Percentiles rank a stretch among this genome's conserved stretches.
Evolutionary conservation across 371 early-diverging fungal genomes (phyloP).

Genomic region (Apophysomyces ossiformis): DNA sequence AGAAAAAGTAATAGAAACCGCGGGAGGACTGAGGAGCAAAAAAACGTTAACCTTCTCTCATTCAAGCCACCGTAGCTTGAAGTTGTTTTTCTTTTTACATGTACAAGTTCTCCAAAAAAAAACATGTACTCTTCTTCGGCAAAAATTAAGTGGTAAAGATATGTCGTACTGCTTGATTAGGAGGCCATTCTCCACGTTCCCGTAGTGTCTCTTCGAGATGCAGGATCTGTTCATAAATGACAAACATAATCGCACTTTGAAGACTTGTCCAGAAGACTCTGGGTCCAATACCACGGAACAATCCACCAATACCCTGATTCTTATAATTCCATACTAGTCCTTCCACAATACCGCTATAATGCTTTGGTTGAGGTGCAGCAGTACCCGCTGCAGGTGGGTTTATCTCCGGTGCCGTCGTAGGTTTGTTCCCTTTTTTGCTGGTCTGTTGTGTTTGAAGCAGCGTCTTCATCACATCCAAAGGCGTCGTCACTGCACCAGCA

Average conservation of each 20-base stretch:
- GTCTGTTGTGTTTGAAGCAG: slow-evolving; percentile 67
- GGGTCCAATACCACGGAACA: slow-evolving; percentile 71
- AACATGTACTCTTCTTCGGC: too few species aligned
- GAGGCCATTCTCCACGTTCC: slow-evolving; percentile 47
- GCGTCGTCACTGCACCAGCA: slow-evolving; percentile 73
- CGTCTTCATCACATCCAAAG: slow-evolving; percentile 74
- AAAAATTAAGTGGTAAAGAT: neutral
- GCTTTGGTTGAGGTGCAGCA: slow-evolving; percentile 37
- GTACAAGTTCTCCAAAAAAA: slow-evolving; percentile 1
- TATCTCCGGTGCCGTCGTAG: slow-evolving; percentile 20
- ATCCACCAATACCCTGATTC: slow-evolving; percentile 63
- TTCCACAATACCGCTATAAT: slow-evolving; percentile 68
- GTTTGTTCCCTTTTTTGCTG: slow-evolving; percentile 32
- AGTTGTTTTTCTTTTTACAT: neutral
- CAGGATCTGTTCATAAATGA: slow-evolving; percentile 69
- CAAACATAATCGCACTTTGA: slow-evolving; percentile 74
- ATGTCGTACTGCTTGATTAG: slow-evolving; percentile 21
- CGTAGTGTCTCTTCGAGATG: slow-evolving; percentile 45
- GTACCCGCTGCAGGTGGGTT: slow-evolving; percentile 21
- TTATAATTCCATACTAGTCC: slow-evolving; percentile 67
- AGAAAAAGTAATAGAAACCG: too few species aligned
- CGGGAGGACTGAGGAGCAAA: neutral
- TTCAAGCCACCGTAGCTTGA: slow-evolving; percentile 5
- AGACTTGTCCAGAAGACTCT: slow-evolving; percentile 70
- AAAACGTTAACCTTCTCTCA: slow-evolving; percentile 1